A percentile compares a stretch with the other conserved stretches of the same genome.
Conservation (phyloP, 257 asterid species). For the Mitragyna speciosa region DNA sequence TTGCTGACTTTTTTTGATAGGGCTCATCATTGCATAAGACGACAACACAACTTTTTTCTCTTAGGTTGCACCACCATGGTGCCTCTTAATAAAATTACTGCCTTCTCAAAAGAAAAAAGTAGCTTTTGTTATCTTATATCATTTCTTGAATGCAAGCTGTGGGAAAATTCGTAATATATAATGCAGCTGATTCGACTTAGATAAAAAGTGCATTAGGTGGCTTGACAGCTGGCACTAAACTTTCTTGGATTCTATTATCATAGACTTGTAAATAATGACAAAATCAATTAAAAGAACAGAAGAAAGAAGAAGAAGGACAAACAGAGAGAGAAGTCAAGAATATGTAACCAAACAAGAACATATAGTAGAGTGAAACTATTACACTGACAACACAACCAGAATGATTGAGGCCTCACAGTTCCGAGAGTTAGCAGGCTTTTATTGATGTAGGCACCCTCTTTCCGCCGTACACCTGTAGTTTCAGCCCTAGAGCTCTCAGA, state of each 20-base stretch:
- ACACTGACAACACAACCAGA: conserved; percentile 36
- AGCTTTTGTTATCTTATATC: neutral
- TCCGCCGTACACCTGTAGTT: conserved; percentile 88
- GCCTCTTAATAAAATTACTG: no score
- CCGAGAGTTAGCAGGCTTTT: conserved; percentile 99
- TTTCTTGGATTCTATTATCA: conserved; percentile 6
- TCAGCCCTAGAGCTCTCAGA: conserved; percentile 97
- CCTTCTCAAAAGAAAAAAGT: no score
- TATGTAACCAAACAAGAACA: conserved; percentile 4
- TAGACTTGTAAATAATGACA: neutral
- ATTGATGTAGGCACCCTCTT: conserved; percentile 96
- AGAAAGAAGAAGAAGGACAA: neutral
- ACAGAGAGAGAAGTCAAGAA: neutral
- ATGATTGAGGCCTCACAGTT: conserved; percentile 74
- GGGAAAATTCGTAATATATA: neutral
- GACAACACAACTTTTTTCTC: no score
- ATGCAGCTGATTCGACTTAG: neutral
- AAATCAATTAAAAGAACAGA: neutral
- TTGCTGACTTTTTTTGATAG: no score
- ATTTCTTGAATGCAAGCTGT: neutral
- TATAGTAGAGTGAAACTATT: conserved; percentile 22
- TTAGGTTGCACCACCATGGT: no score
- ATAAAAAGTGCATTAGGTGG: neutral
- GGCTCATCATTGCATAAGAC: no score
- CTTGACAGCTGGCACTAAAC: conserved; percentile 10